A percentile compares a stretch with the other conserved stretches of the same genome.
These are phyloP conservation scores for Cladobotryum protrusum DNA, from an alignment of 2,329 filamentous ascomycete genomes.

Conservation along the genomic window DNA sequence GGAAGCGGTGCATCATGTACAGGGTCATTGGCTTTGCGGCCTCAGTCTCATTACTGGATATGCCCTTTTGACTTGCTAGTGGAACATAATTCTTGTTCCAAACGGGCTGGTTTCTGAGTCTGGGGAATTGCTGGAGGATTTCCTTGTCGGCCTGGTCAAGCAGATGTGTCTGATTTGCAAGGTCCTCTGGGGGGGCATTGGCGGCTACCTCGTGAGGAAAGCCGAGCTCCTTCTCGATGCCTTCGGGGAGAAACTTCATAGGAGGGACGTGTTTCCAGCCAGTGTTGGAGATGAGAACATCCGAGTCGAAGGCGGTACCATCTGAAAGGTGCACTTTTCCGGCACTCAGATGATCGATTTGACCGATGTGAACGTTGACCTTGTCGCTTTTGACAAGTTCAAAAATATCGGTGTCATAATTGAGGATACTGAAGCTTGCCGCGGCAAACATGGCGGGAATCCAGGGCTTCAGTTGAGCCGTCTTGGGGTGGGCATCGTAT, in stretches of 20 bases:
- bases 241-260: slow-evolving; percentile 44
- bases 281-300: slow-evolving; percentile 50
- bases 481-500: slow-evolving; percentile 48
- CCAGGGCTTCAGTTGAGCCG: slow-evolving; percentile 49
- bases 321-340: slow-evolving; percentile 45
- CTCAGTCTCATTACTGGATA: slow-evolving; percentile 26
- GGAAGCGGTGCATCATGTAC: slow-evolving; percentile 40
- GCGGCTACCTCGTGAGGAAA: slow-evolving; percentile 35
- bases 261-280: slow-evolving; percentile 52
- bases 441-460: slow-evolving; percentile 46
- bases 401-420: slow-evolving; percentile 53
- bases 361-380: slow-evolving; percentile 46
- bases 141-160: slow-evolving; percentile 43
- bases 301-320: slow-evolving; percentile 39
- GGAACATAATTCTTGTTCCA: slow-evolving; percentile 41
- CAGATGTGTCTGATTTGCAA: slow-evolving; percentile 31
- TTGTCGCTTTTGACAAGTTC: slow-evolving; percentile 47
- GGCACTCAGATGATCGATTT: slow-evolving; percentile 41
- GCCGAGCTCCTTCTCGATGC: slow-evolving; percentile 41
- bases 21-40: slow-evolving; percentile 28
- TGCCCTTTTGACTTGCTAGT: slow-evolving; percentile 32
- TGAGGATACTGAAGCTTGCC: slow-evolving; percentile 52
- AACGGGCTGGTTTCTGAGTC: slow-evolving; percentile 45
- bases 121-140: slow-evolving; percentile 48
- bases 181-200: slow-evolving; percentile 17